Conservation (phyloP, 129 eudicot species). For the Lonicera japonica region DNA sequence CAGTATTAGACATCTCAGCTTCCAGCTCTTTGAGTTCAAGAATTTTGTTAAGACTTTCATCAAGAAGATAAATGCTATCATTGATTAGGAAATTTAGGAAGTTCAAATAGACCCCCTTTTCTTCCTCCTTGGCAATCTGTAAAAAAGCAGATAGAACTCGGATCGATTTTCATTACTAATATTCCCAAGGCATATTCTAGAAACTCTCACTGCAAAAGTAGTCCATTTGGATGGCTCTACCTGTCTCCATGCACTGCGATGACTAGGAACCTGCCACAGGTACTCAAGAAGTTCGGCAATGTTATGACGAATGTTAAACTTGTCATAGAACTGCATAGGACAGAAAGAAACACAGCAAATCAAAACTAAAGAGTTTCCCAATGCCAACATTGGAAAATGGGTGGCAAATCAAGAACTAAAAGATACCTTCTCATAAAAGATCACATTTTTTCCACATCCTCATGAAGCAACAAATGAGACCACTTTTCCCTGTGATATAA, state of each 20-base stretch:
- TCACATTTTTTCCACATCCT: no score
- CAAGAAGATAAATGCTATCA: constrained; percentile 88
- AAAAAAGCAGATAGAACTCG: background rate
- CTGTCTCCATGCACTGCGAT: constrained; percentile 95
- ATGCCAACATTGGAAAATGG: background rate
- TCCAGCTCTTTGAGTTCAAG: constrained; percentile 91
- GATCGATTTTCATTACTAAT: background rate
- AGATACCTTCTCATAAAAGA: no score
- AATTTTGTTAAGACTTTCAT: constrained; percentile 93
- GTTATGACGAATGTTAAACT: constrained; percentile 93
- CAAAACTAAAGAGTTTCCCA: background rate
- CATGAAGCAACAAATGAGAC: no score
- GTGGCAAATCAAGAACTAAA: no score
- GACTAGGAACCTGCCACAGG: constrained; percentile 97
- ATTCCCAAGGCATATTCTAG: background rate
- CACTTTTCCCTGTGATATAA: no score
- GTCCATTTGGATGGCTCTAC: constrained; percentile 26
- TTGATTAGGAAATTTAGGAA: constrained; percentile 84
- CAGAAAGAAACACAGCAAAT: background rate
- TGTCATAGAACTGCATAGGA: constrained; percentile 80
- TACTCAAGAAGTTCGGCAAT: constrained; percentile 96
- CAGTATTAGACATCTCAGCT: constrained; percentile 95
- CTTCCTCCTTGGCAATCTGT: constrained; percentile 98
- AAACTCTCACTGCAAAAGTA: background rate
- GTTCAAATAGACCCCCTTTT: constrained; percentile 89